Evolutionary conservation across 495 filamentous ascomycete species (phyloP).

Genomic region (Tuber indicum): DNA sequence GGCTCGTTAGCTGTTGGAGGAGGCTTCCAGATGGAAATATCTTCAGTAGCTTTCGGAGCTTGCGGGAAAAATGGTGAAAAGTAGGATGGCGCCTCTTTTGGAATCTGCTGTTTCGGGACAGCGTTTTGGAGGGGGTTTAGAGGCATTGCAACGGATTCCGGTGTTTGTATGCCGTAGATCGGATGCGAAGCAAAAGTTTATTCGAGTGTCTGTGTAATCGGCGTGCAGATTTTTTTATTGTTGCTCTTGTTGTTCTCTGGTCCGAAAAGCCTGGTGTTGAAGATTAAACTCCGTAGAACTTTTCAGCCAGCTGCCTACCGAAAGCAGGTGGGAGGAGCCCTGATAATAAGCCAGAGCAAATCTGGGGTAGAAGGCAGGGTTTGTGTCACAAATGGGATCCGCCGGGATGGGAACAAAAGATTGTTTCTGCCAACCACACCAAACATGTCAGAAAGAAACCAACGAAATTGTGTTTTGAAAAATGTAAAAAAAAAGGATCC

Average conservation of each 20-base stretch:
- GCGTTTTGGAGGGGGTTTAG: slow-evolving; percentile 40
- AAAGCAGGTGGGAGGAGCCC: slow-evolving; percentile 9
- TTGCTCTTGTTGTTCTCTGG: background rate
- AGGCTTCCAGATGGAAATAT: slow-evolving; percentile 37
- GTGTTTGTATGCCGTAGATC: background rate
- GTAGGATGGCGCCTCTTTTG: slow-evolving; percentile 38
- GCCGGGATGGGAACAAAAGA: slow-evolving; percentile 18
- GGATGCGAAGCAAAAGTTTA: background rate
- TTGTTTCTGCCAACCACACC: slow-evolving; percentile 22
- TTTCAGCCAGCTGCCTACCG: background rate
- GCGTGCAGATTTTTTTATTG: background rate
- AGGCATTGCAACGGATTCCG: slow-evolving; percentile 10
- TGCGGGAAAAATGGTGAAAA: slow-evolving; percentile 40
- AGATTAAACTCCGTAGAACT: background rate
- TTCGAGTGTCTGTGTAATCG: background rate
- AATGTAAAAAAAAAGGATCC: slow-evolving; percentile 17
- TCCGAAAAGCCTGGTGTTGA: background rate
- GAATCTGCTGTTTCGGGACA: slow-evolving; percentile 37
- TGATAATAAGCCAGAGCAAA: slow-evolving; percentile 32
- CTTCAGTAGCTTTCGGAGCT: slow-evolving; percentile 19
- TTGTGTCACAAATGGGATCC: slow-evolving; percentile 22
- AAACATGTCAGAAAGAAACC: slow-evolving; percentile 27
- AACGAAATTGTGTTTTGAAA: slow-evolving; percentile 1
- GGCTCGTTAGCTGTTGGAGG: slow-evolving; percentile 26
- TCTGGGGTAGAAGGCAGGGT: slow-evolving; percentile 30